A percentile compares a stretch with the other conserved stretches of the same genome.
Conservation (phyloP, 768 basidiomycete genomes). For the Antrodiella citrinella region DNA sequence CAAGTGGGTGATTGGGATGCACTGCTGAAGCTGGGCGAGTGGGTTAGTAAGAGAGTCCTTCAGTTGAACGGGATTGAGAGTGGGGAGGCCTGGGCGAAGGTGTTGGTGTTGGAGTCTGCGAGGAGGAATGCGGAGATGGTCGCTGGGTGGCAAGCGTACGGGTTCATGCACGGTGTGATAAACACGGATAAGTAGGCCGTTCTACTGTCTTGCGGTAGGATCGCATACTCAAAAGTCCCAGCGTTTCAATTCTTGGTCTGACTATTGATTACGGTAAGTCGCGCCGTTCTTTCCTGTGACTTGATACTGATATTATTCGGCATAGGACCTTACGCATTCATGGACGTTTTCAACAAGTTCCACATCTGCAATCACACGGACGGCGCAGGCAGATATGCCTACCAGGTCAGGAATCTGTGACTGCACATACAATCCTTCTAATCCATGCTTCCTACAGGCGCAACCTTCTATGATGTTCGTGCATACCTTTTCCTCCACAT, state of each 20-base stretch:
- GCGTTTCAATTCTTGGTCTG: constrained; percentile 65
- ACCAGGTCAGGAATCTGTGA: constrained; percentile 31
- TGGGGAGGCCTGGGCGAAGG: constrained; percentile 61
- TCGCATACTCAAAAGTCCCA: constrained; percentile 25
- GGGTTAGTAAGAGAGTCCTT: constrained; percentile 58
- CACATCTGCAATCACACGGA: constrained; percentile 94
- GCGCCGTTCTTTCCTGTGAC: constrained; percentile 1
- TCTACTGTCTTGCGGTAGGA: background rate
- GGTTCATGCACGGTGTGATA: constrained; percentile 94
- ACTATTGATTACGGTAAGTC: constrained; percentile 67
- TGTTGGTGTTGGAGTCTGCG: constrained; percentile 70
- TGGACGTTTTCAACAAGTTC: constrained; percentile 80
- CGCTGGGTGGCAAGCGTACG: constrained; percentile 91
- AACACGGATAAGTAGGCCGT: constrained; percentile 81
- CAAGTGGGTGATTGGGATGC: constrained; percentile 69
- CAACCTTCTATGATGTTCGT: constrained; percentile 78
- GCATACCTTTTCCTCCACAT: background rate
- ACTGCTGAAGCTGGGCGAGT: constrained; percentile 67
- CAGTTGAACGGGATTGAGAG: constrained; percentile 29
- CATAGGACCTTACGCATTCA: constrained; percentile 89
- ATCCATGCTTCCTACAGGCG: constrained; percentile 29
- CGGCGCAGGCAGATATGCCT: constrained; percentile 68
- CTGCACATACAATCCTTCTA: too few species aligned
- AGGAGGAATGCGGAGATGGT: constrained; percentile 87
- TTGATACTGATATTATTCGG: background rate